These are phyloP conservation scores for Candida alai DNA, from an alignment of 805 yeast genomes.

Conservation along the genomic window DNA sequence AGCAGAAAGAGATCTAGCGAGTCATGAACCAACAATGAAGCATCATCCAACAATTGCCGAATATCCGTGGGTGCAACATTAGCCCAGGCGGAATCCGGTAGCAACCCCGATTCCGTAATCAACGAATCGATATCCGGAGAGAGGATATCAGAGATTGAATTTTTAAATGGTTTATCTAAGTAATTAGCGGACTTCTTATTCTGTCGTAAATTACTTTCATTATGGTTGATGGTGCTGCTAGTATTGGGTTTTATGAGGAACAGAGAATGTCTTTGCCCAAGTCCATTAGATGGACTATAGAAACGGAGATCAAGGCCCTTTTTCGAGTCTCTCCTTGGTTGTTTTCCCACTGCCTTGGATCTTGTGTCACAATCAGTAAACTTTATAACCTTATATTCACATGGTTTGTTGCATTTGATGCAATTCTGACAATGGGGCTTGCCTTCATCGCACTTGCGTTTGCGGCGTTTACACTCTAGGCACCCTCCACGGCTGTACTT, in stretches of 20 bases:
- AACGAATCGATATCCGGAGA: slow-evolving; percentile 6
- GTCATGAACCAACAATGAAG: slow-evolving; percentile 30
- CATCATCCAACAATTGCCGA: slow-evolving; percentile 29
- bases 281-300: no score
- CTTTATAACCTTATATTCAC: slow-evolving; percentile 23
- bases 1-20: slow-evolving; percentile 13
- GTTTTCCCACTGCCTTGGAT: no score
- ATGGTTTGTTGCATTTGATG: slow-evolving; percentile 27
- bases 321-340: no score
- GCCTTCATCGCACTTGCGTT: slow-evolving; percentile 42
- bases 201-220: no score
- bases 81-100: slow-evolving; percentile 4
- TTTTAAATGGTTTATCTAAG: no score
- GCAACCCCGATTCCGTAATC: no score
- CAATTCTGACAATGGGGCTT: slow-evolving; percentile 37
- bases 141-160: slow-evolving; percentile 5
- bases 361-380: no score
- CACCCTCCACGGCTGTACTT: slow-evolving; percentile 40
- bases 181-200: no score
- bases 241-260: no score
- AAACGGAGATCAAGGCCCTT: no score
- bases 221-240: no score
- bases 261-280: no score
- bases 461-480: slow-evolving; percentile 41
- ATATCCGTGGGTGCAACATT: slow-evolving; percentile 10